Evolutionary conservation across 495 filamentous ascomycete genomes (phyloP).

Genomic region (Penicillium desertorum): DNA sequence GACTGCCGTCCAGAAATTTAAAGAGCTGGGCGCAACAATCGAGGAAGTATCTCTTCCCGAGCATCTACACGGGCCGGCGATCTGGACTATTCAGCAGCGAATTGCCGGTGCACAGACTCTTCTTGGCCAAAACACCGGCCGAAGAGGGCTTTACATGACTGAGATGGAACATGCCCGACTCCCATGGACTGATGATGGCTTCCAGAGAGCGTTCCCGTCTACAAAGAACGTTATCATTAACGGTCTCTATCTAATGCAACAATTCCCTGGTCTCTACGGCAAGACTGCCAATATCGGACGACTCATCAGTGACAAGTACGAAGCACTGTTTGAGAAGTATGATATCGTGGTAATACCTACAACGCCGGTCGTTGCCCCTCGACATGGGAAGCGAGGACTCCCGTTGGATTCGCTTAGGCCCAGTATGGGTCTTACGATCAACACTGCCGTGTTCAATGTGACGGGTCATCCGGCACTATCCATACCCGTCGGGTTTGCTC

Average conservation of each 20-base stretch:
- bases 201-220: slow-evolving; percentile 37
- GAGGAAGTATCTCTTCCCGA: slow-evolving; percentile 53
- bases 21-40: slow-evolving; percentile 51
- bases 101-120: slow-evolving; percentile 44
- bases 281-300: slow-evolving; percentile 46
- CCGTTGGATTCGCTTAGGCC: slow-evolving; percentile 43
- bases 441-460: slow-evolving; percentile 57
- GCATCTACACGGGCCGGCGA: slow-evolving; percentile 46
- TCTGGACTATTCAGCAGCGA: slow-evolving; percentile 53
- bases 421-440: slow-evolving; percentile 49
- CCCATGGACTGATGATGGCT: slow-evolving; percentile 35
- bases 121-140: slow-evolving; percentile 39
- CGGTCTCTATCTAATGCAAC: slow-evolving; percentile 39
- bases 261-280: slow-evolving; percentile 41
- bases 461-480: slow-evolving; percentile 59
- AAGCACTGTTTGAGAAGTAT: slow-evolving; percentile 39
- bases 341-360: slow-evolving; percentile 54
- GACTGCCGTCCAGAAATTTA: slow-evolving; percentile 46
- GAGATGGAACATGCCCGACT: slow-evolving; percentile 37
- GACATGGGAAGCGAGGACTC: slow-evolving; percentile 35
- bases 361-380: slow-evolving; percentile 40
- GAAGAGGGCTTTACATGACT: slow-evolving; percentile 40
- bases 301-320: slow-evolving; percentile 44
- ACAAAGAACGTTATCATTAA: slow-evolving; percentile 47
- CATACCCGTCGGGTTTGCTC: slow-evolving; percentile 53